Percentiles rank a stretch among this genome's conserved stretches.
phyloP scores from a whole-genome alignment of 31 red algal species.

The Pterothamnion heteromorphum region DNA sequence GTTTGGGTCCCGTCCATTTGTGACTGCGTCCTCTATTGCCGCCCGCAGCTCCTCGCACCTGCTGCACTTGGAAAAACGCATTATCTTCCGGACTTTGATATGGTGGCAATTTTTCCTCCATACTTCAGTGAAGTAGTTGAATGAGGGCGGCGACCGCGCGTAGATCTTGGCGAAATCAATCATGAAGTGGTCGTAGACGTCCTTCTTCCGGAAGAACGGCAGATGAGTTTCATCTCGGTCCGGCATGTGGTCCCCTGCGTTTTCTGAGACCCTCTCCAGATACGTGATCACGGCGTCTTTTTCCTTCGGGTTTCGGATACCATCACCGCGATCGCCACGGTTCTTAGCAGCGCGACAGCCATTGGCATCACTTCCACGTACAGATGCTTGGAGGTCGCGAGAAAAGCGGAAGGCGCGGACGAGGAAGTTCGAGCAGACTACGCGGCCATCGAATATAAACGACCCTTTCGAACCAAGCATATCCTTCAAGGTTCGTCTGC shows the following conservation, averaged over 20 bases:
- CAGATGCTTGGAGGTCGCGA: neutral
- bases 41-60: neutral
- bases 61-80: neutral
- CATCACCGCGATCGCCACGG: neutral
- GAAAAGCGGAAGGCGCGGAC: neutral
- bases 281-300: neutral
- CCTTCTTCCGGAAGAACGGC: neutral
- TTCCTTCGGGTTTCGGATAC: no score
- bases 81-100: neutral
- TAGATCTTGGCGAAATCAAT: neutral
- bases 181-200: neutral
- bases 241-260: neutral
- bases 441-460: neutral
- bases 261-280: neutral
- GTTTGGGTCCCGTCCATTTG: neutral
- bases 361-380: neutral
- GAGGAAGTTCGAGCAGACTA: neutral
- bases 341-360: neutral
- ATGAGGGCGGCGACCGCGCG: neutral
- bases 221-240: neutral
- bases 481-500: no score
- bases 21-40: neutral
- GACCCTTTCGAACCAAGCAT: neutral
- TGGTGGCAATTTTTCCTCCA: neutral
- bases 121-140: neutral